These are phyloP conservation scores for Dentipellis fragilis DNA, from an alignment of 768 basidiomycete genomes.

Conservation along the genomic window DNA sequence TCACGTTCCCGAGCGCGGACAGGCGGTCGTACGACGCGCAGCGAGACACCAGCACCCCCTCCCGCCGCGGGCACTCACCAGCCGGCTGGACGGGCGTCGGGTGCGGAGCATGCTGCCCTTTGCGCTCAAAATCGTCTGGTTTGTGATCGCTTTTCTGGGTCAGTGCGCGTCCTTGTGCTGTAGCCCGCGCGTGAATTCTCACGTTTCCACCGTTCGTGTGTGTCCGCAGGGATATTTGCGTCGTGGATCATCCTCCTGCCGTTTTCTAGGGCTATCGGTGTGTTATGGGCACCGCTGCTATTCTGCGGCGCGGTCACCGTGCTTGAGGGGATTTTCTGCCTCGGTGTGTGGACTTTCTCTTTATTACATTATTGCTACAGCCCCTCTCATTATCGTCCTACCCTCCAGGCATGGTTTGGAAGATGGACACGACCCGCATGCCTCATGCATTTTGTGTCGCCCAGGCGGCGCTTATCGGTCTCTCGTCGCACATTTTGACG, in stretches of 20 bases:
- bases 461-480: slow-evolving; percentile 11
- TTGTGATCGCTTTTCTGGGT: slow-evolving; percentile 7
- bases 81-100: not conserved
- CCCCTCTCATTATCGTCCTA: not conserved
- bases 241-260: slow-evolving; percentile 34
- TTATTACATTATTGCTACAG: not conserved
- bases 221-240: slow-evolving; percentile 4
- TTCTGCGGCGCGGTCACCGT: slow-evolving; percentile 43
- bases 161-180: not conserved
- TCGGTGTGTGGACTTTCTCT: slow-evolving; percentile 32
- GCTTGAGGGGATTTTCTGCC: slow-evolving; percentile 46
- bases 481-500: slow-evolving; percentile 16
- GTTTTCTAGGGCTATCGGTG: slow-evolving; percentile 33
- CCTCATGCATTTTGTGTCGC: slow-evolving; percentile 43
- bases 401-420: slow-evolving; percentile 48
- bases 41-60: not conserved
- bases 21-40: not conserved
- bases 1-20: not conserved
- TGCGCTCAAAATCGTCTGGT: slow-evolving; percentile 12
- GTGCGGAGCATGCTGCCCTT: slow-evolving; percentile 7
- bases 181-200: not conserved
- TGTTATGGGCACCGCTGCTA: slow-evolving; percentile 37
- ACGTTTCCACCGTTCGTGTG: not conserved
- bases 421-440: slow-evolving; percentile 54
- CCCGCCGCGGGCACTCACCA: not conserved